Percentiles rank a stretch among this genome's conserved stretches.
Conservation (phyloP, 306 rosid genomes). For the Citrullus colocynthis region DNA sequence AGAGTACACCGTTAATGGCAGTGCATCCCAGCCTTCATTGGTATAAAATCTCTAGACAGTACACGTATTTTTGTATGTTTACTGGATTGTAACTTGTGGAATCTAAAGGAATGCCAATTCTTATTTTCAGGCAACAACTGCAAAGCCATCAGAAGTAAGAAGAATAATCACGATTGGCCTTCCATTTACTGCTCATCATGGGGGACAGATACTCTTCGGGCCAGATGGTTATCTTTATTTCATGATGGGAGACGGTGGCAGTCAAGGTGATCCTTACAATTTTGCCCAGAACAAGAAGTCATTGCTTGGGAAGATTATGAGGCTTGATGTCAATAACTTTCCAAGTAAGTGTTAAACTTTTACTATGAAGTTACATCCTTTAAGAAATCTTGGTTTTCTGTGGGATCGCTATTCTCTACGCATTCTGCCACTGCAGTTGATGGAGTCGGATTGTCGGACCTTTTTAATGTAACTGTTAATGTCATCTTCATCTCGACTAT, state of each 20-base stretch:
- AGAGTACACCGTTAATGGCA: constrained; percentile 62
- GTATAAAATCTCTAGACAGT: constrained; percentile 26
- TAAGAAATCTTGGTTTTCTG: not conserved
- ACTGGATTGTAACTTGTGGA: constrained; percentile 6
- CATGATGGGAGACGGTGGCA: constrained; percentile 95
- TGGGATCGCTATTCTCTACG: not conserved
- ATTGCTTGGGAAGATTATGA: constrained; percentile 87
- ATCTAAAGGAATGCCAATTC: not conserved
- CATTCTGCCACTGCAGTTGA: not conserved
- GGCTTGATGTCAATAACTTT: constrained; percentile 67
- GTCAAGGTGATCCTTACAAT: constrained; percentile 65
- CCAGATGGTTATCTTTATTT: constrained; percentile 74
- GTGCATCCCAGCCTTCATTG: constrained; percentile 54
- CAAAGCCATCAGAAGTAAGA: constrained; percentile 76
- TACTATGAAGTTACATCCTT: not conserved
- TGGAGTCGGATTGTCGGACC: not conserved
- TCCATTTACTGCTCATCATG: constrained; percentile 62
- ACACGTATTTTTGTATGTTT: not conserved
- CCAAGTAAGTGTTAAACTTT: constrained; percentile 41
- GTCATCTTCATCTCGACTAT: not conserved
- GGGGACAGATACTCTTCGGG: constrained; percentile 93
- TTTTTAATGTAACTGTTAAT: not conserved
- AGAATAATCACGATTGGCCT: constrained; percentile 95
- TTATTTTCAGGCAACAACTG: constrained; percentile 64
- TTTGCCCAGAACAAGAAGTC: constrained; percentile 93